These are phyloP conservation scores for Kipferlia bialata DNA, from an alignment of 78 protist species.

Conservation along the genomic window DNA sequence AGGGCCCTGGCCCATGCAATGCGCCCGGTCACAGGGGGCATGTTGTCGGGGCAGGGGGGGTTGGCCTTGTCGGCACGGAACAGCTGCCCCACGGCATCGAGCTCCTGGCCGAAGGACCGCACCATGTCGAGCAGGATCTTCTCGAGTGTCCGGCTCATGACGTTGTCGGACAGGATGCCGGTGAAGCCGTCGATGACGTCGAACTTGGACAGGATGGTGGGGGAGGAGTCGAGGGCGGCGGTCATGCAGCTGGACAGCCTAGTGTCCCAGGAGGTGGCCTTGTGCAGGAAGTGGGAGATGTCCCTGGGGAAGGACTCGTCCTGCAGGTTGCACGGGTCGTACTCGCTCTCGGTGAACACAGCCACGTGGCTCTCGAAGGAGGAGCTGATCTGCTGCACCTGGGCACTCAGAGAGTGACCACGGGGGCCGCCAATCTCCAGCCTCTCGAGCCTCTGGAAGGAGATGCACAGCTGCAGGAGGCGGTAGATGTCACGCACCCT, in stretches of 20 bases:
- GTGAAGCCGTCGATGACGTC: slow-evolving; percentile 40
- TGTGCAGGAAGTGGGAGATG: neutral
- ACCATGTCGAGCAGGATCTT: slow-evolving; percentile 25
- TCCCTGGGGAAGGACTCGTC: neutral
- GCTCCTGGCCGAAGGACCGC: slow-evolving; percentile 24
- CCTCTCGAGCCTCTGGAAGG: slow-evolving; percentile 34
- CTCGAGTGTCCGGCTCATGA: slow-evolving; percentile 14
- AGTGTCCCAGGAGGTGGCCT: neutral
- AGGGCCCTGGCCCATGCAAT: slow-evolving; percentile 35
- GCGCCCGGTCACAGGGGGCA: slow-evolving; percentile 49
- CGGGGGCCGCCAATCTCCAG: slow-evolving; percentile 47
- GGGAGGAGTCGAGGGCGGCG: slow-evolving; percentile 29
- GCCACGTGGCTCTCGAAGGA: slow-evolving; percentile 4
- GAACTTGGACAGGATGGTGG: slow-evolving; percentile 30
- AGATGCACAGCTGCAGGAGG: slow-evolving; percentile 14
- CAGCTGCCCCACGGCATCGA: slow-evolving; percentile 19
- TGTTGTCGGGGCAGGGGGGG: slow-evolving; percentile 37
- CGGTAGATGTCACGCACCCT: too few relatives aligned
- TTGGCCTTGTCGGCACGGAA: slow-evolving; percentile 15
- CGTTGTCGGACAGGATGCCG: neutral
- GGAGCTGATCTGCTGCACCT: slow-evolving; percentile 11
- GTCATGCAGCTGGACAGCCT: neutral
- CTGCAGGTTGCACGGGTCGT: slow-evolving; percentile 16
- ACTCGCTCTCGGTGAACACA: neutral
- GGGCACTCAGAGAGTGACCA: slow-evolving; percentile 4